phyloP scores from a whole-genome alignment of 306 rosid genomes.

The Vicia faba region DNA sequence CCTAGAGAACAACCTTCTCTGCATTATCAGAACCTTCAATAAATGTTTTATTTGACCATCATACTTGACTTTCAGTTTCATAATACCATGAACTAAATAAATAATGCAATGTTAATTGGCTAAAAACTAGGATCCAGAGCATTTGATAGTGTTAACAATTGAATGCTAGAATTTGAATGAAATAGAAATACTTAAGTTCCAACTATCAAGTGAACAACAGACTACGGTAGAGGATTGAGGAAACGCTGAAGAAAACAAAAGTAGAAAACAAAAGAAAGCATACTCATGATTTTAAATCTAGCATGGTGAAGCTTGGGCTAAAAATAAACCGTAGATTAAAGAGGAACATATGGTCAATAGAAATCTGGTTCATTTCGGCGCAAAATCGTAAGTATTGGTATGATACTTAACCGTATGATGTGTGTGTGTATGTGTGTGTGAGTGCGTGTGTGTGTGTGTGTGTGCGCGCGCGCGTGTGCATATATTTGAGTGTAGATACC shows the following conservation, averaged over 20 bases:
- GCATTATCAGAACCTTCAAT: background rate
- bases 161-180: no score
- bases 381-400: conserved; percentile 16
- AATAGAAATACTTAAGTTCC: background rate
- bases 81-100: conserved; percentile 6
- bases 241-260: conserved; percentile 11
- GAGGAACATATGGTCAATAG: conserved; percentile 7
- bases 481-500: conserved; percentile 44
- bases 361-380: conserved; percentile 11
- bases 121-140: background rate
- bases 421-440: background rate
- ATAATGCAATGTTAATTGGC: background rate
- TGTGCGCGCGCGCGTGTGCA: background rate
- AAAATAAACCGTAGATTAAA: conserved; percentile 19
- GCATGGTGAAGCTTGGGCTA: background rate
- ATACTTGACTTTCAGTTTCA: conserved; percentile 9
- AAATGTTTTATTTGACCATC: background rate
- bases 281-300: conserved; percentile 9
- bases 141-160: background rate
- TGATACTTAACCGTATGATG: conserved; percentile 13
- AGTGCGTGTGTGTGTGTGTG: background rate
- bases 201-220: conserved; percentile 22
- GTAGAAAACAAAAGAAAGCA: conserved; percentile 21
- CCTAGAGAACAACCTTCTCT: background rate
- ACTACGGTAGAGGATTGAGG: conserved; percentile 19